A percentile compares a stretch with the other conserved stretches of the same genome.
Evolutionary conservation across 768 basidiomycete species (phyloP).

Genomic region (Cubamyces lactineus): DNA sequence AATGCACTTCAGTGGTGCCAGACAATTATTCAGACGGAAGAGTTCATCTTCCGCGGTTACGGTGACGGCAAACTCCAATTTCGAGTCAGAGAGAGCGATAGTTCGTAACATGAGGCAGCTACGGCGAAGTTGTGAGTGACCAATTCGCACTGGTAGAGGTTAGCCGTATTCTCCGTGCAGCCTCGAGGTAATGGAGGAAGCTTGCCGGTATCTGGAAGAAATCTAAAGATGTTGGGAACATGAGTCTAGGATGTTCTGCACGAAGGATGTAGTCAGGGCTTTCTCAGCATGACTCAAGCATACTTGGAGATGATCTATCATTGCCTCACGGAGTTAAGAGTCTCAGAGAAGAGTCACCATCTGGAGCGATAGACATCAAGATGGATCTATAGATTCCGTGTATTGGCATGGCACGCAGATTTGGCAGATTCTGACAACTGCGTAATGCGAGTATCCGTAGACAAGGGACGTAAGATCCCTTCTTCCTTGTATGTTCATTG

Average conservation of each 20-base stretch:
- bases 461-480: neutral
- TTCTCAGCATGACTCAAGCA: neutral
- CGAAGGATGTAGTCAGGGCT: neutral
- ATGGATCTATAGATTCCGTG: constrained; percentile 10
- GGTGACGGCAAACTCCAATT: neutral
- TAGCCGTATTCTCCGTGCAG: neutral
- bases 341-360: neutral
- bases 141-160: constrained; percentile 3
- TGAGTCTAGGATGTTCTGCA: neutral
- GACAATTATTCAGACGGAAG: constrained; percentile 12
- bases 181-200: too few relatives aligned
- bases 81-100: constrained; percentile 1
- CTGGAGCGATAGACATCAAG: neutral
- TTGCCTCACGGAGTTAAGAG: constrained; percentile 1
- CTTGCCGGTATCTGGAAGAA: too few relatives aligned
- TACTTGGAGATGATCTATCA: neutral
- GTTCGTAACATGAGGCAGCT: constrained; percentile 18
- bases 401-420: neutral
- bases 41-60: constrained; percentile 11
- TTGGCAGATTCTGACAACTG: constrained; percentile 22
- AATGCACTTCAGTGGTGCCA: constrained; percentile 5
- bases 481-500: neutral
- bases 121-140: neutral
- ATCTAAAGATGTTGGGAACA: too few relatives aligned
- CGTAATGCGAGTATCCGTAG: neutral